phyloP scores from a whole-genome alignment of 768 basidiomycete species.

The Kwoniella heveanensis region DNA sequence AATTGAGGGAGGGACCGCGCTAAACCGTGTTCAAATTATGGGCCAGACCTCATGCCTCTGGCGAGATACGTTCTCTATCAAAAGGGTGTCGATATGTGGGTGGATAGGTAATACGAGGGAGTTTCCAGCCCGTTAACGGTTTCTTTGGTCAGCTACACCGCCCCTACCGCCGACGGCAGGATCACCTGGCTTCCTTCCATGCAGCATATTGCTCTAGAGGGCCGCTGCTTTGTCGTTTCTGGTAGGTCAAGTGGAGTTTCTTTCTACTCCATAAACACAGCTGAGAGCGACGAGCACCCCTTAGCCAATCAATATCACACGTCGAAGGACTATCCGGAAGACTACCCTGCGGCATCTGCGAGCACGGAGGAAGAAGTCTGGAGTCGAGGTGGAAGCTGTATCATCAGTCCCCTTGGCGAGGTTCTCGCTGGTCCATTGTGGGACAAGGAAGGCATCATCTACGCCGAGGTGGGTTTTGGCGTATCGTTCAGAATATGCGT shows the following conservation, averaged over 20 bases:
- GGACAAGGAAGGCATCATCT: constrained; percentile 40
- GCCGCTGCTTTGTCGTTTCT: constrained; percentile 32
- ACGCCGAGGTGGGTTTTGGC: constrained; percentile 27
- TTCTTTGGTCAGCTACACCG: constrained; percentile 36
- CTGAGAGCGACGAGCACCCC: too few species aligned
- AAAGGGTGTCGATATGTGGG: constrained; percentile 42
- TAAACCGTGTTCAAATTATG: too few species aligned
- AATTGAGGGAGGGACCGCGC: too few species aligned
- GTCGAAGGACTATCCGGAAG: constrained; percentile 28
- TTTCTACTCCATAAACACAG: background rate
- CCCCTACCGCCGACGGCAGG: constrained; percentile 37
- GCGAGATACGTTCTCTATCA: constrained; percentile 37
- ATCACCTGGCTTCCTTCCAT: constrained; percentile 32
- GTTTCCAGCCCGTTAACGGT: too few species aligned
- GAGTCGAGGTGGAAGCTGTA: constrained; percentile 37
- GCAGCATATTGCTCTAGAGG: constrained; percentile 43
- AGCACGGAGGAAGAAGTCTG: constrained; percentile 17
- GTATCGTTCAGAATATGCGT: background rate
- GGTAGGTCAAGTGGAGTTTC: too few species aligned
- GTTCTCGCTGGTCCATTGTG: constrained; percentile 38
- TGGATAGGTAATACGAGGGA: background rate
- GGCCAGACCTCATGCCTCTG: constrained; percentile 42
- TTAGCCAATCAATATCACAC: constrained; percentile 38
- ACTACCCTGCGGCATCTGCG: constrained; percentile 28
- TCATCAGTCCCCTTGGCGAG: constrained; percentile 38